These are phyloP conservation scores for Wickerhamomyces sp. DNA, from an alignment of 1,139 yeast species.

Conservation along the genomic window DNA sequence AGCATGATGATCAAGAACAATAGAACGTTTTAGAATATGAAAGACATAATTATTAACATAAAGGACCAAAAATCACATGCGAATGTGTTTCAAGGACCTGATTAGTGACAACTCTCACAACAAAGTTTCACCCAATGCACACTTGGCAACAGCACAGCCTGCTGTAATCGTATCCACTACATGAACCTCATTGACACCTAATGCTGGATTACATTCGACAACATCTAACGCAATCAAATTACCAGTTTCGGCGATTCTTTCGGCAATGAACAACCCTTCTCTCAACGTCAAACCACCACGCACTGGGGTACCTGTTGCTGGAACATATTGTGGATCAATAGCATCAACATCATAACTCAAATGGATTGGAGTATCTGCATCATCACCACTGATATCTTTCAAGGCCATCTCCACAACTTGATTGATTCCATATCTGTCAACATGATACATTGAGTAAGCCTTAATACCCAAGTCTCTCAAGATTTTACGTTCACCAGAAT, in stretches of 20 bases:
- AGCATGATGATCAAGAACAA: no score
- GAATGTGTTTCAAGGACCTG: no score
- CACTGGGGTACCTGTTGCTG: constrained; percentile 97
- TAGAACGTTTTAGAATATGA: no score
- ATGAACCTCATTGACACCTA: constrained; percentile 76
- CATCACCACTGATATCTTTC: constrained; percentile 68
- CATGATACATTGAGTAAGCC: constrained; percentile 94
- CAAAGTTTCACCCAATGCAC: constrained; percentile 91
- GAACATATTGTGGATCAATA: constrained; percentile 88
- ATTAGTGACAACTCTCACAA: constrained; percentile 33
- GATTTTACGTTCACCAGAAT: constrained; percentile 74
- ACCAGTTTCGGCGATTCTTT: constrained; percentile 87
- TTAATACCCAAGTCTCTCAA: constrained; percentile 67
- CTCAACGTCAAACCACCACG: constrained; percentile 93
- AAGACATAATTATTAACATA: no score
- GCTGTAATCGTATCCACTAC: constrained; percentile 82
- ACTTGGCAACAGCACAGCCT: constrained; percentile 86
- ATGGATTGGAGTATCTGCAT: constrained; percentile 68
- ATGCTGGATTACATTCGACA: constrained; percentile 88
- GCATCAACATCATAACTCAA: constrained; percentile 96
- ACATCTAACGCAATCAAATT: constrained; percentile 82
- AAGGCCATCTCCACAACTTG: constrained; percentile 91
- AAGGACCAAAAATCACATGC: no score
- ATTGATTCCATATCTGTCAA: constrained; percentile 91
- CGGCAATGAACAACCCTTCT: constrained; percentile 90